Evolutionary conservation across 305 asterid genomes (phyloP).

Genomic region (Fraxinus xanthoxyloides): DNA sequence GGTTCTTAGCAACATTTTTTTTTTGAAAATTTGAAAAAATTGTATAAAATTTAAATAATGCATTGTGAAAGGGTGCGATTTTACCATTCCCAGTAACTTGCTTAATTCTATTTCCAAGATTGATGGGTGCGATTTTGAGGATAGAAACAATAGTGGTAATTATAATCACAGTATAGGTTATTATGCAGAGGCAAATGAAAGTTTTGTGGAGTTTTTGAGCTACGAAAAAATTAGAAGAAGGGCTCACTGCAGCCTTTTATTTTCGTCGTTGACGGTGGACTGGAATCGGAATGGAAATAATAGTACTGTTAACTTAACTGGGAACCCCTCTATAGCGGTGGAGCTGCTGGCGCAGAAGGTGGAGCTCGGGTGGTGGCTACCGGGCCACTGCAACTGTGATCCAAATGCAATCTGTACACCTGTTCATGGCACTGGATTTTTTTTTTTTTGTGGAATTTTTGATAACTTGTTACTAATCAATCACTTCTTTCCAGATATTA

Average conservation of each 20-base stretch:
- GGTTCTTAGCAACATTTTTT: no score
- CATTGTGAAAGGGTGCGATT: no score
- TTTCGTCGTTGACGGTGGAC: slow-evolving; percentile 61
- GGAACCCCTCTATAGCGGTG: slow-evolving; percentile 23
- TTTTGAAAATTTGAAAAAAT: no score
- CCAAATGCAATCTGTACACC: slow-evolving; percentile 35
- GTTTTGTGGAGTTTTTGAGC: slow-evolving; percentile 33
- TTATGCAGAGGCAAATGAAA: slow-evolving; percentile 39
- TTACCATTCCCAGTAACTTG: slow-evolving; percentile 43
- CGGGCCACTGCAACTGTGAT: slow-evolving; percentile 52
- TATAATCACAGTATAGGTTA: slow-evolving; percentile 31
- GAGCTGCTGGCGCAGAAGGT: slow-evolving; percentile 48
- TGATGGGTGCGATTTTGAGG: slow-evolving; percentile 23
- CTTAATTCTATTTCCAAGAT: slow-evolving; percentile 19
- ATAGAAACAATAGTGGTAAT: neutral
- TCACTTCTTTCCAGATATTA: slow-evolving; percentile 6
- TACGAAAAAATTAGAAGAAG: slow-evolving; percentile 25
- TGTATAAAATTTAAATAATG: no score
- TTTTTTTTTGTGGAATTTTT: neutral
- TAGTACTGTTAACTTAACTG: neutral
- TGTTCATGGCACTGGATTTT: slow-evolving; percentile 30
- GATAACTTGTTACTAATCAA: neutral
- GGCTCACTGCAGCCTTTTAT: slow-evolving; percentile 36
- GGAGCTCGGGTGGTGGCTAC: slow-evolving; percentile 85
- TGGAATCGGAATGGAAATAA: neutral